Conservation (phyloP, 345 rosid species). For the Lepidium africanum region DNA sequence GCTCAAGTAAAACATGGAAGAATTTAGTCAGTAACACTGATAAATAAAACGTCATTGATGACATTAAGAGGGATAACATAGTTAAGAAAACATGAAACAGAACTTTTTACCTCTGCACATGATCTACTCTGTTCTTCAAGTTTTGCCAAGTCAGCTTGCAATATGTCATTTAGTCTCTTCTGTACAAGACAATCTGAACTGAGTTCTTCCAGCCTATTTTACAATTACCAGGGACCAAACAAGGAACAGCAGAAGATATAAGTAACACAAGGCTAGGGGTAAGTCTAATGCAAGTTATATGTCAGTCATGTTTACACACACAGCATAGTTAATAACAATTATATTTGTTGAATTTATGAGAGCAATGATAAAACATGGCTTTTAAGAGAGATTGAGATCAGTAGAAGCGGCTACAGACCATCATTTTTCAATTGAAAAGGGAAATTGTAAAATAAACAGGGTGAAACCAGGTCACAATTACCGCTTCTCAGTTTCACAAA, state of each 20-base stretch:
- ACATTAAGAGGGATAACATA: background rate
- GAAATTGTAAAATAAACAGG: background rate
- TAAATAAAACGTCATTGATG: background rate
- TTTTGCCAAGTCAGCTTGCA: conserved; percentile 51
- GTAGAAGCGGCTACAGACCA: background rate
- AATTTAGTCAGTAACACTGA: background rate
- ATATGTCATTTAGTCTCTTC: conserved; percentile 48
- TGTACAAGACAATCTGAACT: conserved; percentile 48
- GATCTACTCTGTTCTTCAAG: conserved; percentile 50
- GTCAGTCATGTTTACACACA: background rate
- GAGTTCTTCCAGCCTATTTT: conserved; percentile 67
- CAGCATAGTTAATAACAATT: background rate
- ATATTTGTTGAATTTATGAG: background rate
- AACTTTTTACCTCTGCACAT: conserved; percentile 46
- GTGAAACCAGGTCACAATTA: conserved; percentile 22
- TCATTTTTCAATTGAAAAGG: background rate
- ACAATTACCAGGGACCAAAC: conserved; percentile 8
- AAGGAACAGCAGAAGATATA: background rate
- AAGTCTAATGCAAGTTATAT: background rate
- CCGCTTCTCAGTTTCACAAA: conserved; percentile 55
- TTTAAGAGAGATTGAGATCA: background rate
- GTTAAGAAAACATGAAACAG: background rate
- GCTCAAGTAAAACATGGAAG: background rate
- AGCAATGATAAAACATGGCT: background rate
- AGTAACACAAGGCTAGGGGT: background rate